These are phyloP conservation scores for Paramecium bursaria DNA, from an alignment of 73 alveolate genomes.

Conservation along the genomic window DNA sequence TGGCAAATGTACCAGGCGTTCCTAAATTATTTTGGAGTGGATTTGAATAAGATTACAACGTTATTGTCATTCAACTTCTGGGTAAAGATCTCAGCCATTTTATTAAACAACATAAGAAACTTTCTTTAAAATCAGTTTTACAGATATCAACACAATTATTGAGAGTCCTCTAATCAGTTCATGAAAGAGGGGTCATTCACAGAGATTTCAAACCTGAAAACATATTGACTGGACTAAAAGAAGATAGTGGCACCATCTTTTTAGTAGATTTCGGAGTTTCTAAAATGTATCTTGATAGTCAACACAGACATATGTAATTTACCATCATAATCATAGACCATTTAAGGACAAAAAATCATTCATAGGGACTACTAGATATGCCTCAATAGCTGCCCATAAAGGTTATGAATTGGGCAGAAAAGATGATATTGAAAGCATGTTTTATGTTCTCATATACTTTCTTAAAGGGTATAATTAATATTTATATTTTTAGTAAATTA, in stretches of 20 bases:
- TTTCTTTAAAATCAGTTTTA: constrained; percentile 58
- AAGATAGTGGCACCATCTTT: constrained; percentile 61
- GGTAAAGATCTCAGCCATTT: constrained; percentile 62
- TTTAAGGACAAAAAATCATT: constrained; percentile 54
- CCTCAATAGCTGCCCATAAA: constrained; percentile 81
- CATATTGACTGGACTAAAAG: constrained; percentile 57
- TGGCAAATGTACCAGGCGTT: constrained; percentile 55
- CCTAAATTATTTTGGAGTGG: constrained; percentile 72
- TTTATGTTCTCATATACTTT: constrained; percentile 77
- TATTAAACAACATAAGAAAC: constrained; percentile 60
- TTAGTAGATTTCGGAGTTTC: constrained; percentile 69
- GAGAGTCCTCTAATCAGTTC: constrained; percentile 36
- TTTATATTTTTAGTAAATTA: constrained; percentile 44
- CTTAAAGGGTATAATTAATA: constrained; percentile 71
- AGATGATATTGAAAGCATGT: constrained; percentile 81
- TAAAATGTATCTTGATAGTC: constrained; percentile 59
- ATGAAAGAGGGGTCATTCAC: constrained; percentile 63
- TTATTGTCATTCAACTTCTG: constrained; percentile 56
- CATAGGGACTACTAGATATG: constrained; percentile 83
- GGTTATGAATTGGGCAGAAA: constrained; percentile 82
- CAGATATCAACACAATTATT: constrained; percentile 37
- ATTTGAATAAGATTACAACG: constrained; percentile 65
- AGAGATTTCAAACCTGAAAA: constrained; percentile 72
- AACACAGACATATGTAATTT: constrained; percentile 61
- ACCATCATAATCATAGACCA: constrained; percentile 43